Evolutionary conservation across 345 rosid genomes (phyloP).

Genomic region (Arabidopsis thaliana): DNA sequence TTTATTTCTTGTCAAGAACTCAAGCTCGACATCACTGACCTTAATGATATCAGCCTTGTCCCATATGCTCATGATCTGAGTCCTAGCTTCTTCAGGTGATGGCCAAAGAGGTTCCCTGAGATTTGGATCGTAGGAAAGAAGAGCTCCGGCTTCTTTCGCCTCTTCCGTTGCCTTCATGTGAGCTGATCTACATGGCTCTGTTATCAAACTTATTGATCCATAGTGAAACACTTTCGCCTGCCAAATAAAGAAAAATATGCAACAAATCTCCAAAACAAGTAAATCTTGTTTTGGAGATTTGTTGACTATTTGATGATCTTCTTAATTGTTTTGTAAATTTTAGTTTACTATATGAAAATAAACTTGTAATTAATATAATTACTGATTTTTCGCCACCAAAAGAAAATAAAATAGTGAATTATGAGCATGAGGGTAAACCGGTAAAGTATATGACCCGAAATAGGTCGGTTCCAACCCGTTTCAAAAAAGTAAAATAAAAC

Average conservation of each 20-base stretch:
- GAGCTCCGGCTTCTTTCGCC: too few species aligned
- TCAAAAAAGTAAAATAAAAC: background rate
- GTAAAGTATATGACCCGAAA: background rate
- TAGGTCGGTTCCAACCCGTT: background rate
- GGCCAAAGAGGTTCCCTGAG: constrained; percentile 53
- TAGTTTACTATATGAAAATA: too few species aligned
- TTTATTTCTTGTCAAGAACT: constrained; percentile 48
- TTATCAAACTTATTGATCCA: too few species aligned
- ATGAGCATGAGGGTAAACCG: too few species aligned
- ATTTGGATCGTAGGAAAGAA: too few species aligned
- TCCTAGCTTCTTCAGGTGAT: constrained; percentile 59
- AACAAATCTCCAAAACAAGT: constrained; percentile 18
- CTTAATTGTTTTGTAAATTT: too few species aligned
- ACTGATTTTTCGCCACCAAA: too few species aligned
- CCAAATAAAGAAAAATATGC: background rate
- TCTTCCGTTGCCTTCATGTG: too few species aligned
- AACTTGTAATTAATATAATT: too few species aligned
- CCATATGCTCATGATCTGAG: constrained; percentile 71
- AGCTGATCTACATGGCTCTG: too few species aligned
- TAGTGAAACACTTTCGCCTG: constrained; percentile 65
- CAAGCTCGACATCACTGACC: constrained; percentile 57
- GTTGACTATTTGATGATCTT: too few species aligned
- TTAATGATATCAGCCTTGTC: constrained; percentile 65
- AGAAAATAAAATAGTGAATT: too few species aligned
- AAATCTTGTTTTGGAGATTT: background rate